Base-by-base conservation (phyloP, 345 rosid genomes). In the Populus simonii region DNA sequence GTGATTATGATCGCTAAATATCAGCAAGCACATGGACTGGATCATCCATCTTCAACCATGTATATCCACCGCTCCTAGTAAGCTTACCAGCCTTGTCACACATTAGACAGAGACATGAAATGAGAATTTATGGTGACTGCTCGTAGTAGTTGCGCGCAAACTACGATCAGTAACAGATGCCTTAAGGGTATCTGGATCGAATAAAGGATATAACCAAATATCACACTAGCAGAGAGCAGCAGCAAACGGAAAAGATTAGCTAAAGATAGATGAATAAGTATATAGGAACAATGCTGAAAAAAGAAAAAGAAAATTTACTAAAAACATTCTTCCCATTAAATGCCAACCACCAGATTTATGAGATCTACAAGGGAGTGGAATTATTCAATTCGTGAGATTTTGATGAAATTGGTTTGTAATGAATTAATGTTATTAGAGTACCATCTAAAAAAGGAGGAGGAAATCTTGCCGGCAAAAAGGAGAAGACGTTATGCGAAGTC, bases 381-480 rank as follows among this genome's bases (percentile, higher is more conserved):
- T 22, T 51, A 2, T 51, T 18, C 59, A 17, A 6, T 18, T 17
- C 20, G 20, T 2, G 10, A 53, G 61, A 53, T 53, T 20, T 53
- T 22, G 61, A 53, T 8, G 9, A 53, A 22, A 20, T 39, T 39
- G 43, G 43, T 39, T 39, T 22, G 13, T 22, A 23, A 22, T 57
- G 8, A 57, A 57, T 3, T 57, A n/a, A 22, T 22, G n/a, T 8
- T 22, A 22, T 57, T 57, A 22, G 3, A 15, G 23, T 17, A 35
- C 2, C 16, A 3, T 67, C 23, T 68, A 68, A 12, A 68, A n/a
- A 59, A 36, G 49, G 4, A 61, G 76, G 16, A 7, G 25, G 33
- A 39, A 35, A 68, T 25, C 53, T 27, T 38, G 68, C 73, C 68
- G 79, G 53, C 57, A 76, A 77, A 61, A 77, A 70, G 6, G 23